Conservation (phyloP, 1,139 yeast genomes). For the Geotrichum klebahnii region DNA sequence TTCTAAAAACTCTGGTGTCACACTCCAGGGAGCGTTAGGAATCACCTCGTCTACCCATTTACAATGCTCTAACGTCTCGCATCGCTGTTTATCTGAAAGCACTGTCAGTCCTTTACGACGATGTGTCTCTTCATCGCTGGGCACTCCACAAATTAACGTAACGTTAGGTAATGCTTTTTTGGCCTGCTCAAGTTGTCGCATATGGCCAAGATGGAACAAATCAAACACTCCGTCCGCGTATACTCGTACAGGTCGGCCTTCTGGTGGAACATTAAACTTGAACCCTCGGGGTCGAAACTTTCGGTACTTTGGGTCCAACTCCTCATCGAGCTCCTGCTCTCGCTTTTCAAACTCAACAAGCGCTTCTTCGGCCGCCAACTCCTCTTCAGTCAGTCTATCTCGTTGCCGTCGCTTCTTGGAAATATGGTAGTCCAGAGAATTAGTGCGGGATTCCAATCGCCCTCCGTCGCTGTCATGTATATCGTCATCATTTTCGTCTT, state of each 20-base stretch:
- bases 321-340: constrained; percentile 56
- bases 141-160: constrained; percentile 82
- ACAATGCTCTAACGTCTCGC: constrained; percentile 85
- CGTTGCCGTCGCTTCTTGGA: constrained; percentile 13
- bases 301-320: constrained; percentile 45
- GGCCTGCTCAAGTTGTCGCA: constrained; percentile 24
- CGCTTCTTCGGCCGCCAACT: constrained; percentile 23
- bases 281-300: constrained; percentile 41
- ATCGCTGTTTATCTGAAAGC: constrained; percentile 77
- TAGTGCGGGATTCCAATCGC: not conserved
- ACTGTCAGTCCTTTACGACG: constrained; percentile 91
- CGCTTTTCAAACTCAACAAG: constrained; percentile 23
- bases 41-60: constrained; percentile 96
- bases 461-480: constrained; percentile 3
- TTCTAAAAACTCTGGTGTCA: constrained; percentile 72
- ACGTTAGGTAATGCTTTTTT: constrained; percentile 40
- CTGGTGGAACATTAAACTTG: constrained; percentile 73
- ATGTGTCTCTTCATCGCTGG: constrained; percentile 86
- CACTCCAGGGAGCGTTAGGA: constrained; percentile 94
- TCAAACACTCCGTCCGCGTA: constrained; percentile 98
- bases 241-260: constrained; percentile 78
- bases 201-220: constrained; percentile 91
- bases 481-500: constrained; percentile 14
- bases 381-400: constrained; percentile 15
- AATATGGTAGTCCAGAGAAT: constrained; percentile 4